phyloP scores from a whole-genome alignment of 2,329 filamentous ascomycete genomes.

The Cylindrodendrum hubeiense region DNA sequence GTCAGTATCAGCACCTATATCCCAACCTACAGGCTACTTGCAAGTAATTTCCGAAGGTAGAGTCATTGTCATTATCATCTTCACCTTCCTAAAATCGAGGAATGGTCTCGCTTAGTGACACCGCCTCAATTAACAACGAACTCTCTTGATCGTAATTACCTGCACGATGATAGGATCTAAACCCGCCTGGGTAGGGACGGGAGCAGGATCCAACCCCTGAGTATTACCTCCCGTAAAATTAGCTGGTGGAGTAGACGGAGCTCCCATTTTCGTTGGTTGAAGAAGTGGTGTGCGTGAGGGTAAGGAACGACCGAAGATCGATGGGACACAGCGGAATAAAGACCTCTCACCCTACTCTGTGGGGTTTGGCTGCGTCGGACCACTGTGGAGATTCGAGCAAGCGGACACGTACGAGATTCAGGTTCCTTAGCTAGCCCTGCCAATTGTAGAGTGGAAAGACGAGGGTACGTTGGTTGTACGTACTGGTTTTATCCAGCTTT shows the following conservation, averaged over 20 bases:
- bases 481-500: neutral
- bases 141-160: neutral
- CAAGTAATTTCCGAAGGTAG: constrained; percentile 2
- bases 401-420: neutral
- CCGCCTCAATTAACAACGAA: neutral
- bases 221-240: neutral
- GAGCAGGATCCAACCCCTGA: neutral
- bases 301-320: neutral
- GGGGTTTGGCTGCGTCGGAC: neutral
- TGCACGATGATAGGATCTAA: neutral
- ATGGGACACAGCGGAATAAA: neutral
- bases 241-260: neutral
- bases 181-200: neutral
- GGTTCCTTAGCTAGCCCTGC: neutral
- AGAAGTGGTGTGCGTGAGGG: neutral
- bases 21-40: neutral
- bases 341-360: neutral
- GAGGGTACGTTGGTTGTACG: neutral
- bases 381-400: neutral
- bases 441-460: neutral
- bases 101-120: neutral
- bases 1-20: neutral
- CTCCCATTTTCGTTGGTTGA: neutral
- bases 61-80: constrained; percentile 4
- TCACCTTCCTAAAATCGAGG: neutral